Percentiles rank a stretch among this genome's conserved stretches.
Conservation (phyloP, 2,329 filamentous ascomycete species). For the Thermothelomyces thermophilus region DNA sequence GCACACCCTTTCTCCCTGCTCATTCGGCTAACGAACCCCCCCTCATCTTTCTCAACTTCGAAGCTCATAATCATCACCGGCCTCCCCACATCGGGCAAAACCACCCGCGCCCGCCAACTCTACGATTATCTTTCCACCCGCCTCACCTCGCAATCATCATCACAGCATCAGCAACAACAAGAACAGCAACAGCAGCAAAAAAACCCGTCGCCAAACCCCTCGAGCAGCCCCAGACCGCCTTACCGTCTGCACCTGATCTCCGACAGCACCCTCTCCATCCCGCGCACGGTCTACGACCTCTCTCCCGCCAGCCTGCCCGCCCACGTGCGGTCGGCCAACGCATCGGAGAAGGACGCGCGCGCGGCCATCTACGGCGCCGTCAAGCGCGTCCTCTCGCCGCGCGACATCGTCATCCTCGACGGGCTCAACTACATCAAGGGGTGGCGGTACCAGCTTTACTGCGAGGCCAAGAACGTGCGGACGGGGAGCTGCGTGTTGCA, state of each 20-base stretch:
- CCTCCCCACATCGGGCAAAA: conserved; percentile 63
- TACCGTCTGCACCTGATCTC: conserved; percentile 69
- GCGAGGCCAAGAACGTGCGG: conserved; percentile 72
- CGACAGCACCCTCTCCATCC: conserved; percentile 63
- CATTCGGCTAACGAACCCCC: background rate
- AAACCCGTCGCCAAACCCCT: background rate
- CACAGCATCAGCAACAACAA: background rate
- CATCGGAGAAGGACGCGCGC: conserved; percentile 73
- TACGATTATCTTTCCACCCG: conserved; percentile 55
- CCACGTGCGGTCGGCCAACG: conserved; percentile 63
- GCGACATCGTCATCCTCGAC: conserved; percentile 73
- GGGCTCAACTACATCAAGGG: conserved; percentile 85
- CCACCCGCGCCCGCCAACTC: conserved; percentile 59
- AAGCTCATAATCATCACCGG: conserved; percentile 63
- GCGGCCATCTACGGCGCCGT: conserved; percentile 71
- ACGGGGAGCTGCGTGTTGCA: conserved; percentile 71
- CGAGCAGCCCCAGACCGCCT: conserved; percentile 28
- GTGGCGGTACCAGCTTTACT: conserved; percentile 79
- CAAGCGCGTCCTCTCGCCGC: conserved; percentile 64
- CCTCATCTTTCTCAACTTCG: background rate
- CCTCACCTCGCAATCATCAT: conserved; percentile 34
- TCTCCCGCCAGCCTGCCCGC: conserved; percentile 44
- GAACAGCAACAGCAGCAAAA: background rate
- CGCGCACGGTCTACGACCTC: conserved; percentile 64
- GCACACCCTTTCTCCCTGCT: background rate